Percentiles rank a stretch among this genome's conserved stretches.
These are phyloP conservation scores for Sporothrix protearum DNA, from an alignment of 2,329 filamentous ascomycete species.

Conservation along the genomic window DNA sequence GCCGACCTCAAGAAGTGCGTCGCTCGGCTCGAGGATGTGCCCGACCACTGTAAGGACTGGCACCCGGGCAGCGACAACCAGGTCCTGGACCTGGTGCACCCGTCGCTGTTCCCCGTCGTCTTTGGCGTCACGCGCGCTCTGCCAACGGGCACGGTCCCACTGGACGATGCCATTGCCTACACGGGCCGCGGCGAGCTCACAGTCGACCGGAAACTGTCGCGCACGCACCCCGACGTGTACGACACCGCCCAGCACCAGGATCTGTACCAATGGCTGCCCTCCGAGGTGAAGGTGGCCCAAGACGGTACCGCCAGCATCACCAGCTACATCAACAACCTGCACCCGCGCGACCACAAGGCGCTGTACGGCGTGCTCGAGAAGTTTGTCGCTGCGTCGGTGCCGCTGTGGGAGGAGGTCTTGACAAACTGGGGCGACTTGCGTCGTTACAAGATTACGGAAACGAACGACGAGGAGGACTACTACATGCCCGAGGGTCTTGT, in stretches of 20 bases:
- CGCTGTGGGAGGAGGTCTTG: conserved; percentile 40
- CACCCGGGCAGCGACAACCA: conserved; percentile 51
- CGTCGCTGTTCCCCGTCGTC: conserved; percentile 56
- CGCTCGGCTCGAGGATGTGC: conserved; percentile 43
- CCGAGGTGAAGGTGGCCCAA: conserved; percentile 36
- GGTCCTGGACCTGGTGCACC: conserved; percentile 58
- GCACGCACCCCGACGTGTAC: neutral
- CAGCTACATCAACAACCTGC: conserved; percentile 47
- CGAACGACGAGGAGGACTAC: conserved; percentile 25
- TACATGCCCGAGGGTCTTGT: conserved; percentile 20
- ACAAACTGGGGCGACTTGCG: conserved; percentile 20
- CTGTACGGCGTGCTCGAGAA: conserved; percentile 39
- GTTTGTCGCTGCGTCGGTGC: conserved; percentile 38
- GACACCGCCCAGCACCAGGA: neutral
- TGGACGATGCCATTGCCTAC: conserved; percentile 30
- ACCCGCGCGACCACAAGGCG: conserved; percentile 36
- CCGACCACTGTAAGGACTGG: conserved; percentile 44
- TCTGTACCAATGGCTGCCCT: conserved; percentile 38
- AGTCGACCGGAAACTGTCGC: neutral
- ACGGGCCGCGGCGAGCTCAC: conserved; percentile 30
- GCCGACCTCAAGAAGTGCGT: conserved; percentile 41
- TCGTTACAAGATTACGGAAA: neutral
- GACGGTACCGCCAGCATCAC: conserved; percentile 34
- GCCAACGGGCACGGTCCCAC: conserved; percentile 35
- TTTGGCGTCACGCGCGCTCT: conserved; percentile 38